Evolutionary conservation across 2,329 filamentous ascomycete genomes (phyloP).

Genomic region (Sclerotinia glacialis): DNA sequence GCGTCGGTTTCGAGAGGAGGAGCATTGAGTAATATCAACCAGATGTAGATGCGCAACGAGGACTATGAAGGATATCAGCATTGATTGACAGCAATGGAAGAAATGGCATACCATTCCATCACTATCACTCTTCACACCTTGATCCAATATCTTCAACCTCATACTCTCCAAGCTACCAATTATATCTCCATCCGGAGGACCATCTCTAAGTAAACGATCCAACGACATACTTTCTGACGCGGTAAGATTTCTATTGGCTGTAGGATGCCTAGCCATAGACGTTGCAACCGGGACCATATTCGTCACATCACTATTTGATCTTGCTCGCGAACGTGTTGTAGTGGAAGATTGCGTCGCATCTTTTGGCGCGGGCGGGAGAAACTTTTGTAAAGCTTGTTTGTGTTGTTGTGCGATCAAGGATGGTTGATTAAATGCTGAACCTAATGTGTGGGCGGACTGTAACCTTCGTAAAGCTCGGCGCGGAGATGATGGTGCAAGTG

Average conservation of each 20-base stretch:
- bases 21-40: conserved; percentile 89
- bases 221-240: conserved; percentile 59
- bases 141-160: conserved; percentile 69
- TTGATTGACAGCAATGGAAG: conserved; percentile 17
- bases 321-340: conserved; percentile 49
- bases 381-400: conserved; percentile 45
- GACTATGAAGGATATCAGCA: conserved; percentile 56
- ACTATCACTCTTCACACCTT: conserved; percentile 72
- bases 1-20: conserved; percentile 80
- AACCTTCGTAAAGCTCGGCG: conserved; percentile 68
- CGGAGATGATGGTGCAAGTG: conserved; percentile 58
- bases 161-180: conserved; percentile 65
- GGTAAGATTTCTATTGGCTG: conserved; percentile 47
- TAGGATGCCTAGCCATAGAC: conserved; percentile 46
- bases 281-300: conserved; percentile 42
- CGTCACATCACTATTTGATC: conserved; percentile 72
- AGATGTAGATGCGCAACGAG: conserved; percentile 88
- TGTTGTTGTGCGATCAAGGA: conserved; percentile 64
- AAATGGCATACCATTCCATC: conserved; percentile 70
- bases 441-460: conserved; percentile 71
- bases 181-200: conserved; percentile 70
- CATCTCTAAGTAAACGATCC: conserved; percentile 76
- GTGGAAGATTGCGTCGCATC: conserved; percentile 26
- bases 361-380: conserved; percentile 20
- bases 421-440: conserved; percentile 50